phyloP scores from a whole-genome alignment of 306 rosid genomes.

The Fragaria nilgerrensis region DNA sequence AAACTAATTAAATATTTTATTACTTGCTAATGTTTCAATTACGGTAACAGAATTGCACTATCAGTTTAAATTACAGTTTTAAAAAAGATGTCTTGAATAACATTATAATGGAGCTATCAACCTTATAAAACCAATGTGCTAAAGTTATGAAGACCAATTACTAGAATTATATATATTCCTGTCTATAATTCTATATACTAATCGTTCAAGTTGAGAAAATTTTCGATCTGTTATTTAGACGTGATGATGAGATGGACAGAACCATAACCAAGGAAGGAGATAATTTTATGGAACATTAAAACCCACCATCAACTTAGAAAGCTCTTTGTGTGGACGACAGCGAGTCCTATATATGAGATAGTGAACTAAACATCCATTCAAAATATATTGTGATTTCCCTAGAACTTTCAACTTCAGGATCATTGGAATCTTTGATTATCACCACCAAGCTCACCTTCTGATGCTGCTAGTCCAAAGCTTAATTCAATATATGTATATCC shows the following conservation, averaged over 20 bases:
- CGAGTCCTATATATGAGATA: neutral
- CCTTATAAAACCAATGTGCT: neutral
- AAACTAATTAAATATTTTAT: too few species aligned
- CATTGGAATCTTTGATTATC: conserved; percentile 54
- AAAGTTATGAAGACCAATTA: neutral
- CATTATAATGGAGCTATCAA: too few species aligned
- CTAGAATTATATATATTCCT: neutral
- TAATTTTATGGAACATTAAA: neutral
- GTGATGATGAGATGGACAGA: neutral
- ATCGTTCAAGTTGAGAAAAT: neutral
- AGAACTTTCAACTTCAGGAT: conserved; percentile 27
- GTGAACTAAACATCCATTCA: neutral
- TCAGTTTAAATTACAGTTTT: too few species aligned
- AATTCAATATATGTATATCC: neutral
- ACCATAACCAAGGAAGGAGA: neutral
- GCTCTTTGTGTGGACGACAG: neutral
- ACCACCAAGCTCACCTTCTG: conserved; percentile 30
- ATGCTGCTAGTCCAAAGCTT: conserved; percentile 21
- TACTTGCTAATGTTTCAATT: too few species aligned
- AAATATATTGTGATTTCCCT: neutral
- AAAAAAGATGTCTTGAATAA: too few species aligned
- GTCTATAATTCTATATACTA: neutral
- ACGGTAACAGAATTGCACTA: too few species aligned
- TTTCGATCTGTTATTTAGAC: neutral
- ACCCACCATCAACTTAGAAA: conserved; percentile 19